Evolutionary conservation across 768 basidiomycete genomes (phyloP).

Genomic region (Cystofilobasidium macerans): DNA sequence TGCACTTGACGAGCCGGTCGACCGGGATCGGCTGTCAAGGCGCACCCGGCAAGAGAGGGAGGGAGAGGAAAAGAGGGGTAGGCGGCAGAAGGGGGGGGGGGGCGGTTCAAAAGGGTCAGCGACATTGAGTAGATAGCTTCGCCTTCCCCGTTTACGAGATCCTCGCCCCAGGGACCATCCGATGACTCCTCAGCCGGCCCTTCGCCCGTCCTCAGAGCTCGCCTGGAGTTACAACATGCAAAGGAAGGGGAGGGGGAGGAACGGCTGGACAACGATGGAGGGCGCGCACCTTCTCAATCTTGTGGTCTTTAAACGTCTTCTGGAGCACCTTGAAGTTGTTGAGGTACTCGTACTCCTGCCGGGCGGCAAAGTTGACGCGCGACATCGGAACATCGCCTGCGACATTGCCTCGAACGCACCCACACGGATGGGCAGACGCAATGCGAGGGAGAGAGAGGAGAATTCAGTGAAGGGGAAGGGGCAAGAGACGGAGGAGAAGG

Average conservation of each 20-base stretch:
- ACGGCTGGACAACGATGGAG: too few species aligned
- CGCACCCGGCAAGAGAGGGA: not conserved
- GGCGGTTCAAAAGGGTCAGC: too few species aligned
- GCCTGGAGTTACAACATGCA: not conserved
- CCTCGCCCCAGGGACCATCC: too few species aligned
- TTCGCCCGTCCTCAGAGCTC: not conserved
- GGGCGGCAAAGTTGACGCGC: constrained; percentile 90
- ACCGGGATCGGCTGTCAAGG: constrained; percentile 71
- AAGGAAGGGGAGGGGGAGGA: too few species aligned
- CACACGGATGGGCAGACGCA: not conserved
- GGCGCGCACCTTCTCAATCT: constrained; percentile 77
- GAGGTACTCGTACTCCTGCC: constrained; percentile 70
- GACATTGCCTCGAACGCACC: too few species aligned
- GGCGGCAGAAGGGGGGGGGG: too few species aligned
- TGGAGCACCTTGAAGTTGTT: constrained; percentile 95
- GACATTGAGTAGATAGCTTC: too few species aligned
- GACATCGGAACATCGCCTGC: constrained; percentile 80
- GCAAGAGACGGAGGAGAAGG: too few species aligned
- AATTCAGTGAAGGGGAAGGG: not conserved
- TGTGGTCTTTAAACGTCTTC: constrained; percentile 77
- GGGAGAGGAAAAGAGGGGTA: too few species aligned
- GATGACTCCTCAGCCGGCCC: too few species aligned
- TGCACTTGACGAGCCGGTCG: constrained; percentile 91
- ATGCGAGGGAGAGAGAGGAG: not conserved
- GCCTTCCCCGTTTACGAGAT: too few species aligned